Percentiles rank a stretch among this genome's conserved stretches.
Conservation (phyloP, 768 basidiomycete species). For the Tylopilus intermedius region DNA sequence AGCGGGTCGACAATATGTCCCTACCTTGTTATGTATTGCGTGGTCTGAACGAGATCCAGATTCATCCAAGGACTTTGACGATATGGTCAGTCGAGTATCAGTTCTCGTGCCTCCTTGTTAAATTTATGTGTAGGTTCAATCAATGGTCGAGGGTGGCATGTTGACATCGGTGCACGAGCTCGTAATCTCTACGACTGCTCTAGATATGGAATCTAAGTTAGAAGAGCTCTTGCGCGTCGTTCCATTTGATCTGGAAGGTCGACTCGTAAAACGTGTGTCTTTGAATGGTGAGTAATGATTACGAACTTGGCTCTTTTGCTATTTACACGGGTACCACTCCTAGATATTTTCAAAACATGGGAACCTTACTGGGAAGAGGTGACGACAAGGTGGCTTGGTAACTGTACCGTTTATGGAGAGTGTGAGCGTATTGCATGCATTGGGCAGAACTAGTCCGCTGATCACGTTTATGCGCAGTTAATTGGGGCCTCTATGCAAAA, state of each 20-base stretch:
- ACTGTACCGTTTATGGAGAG: constrained; percentile 33
- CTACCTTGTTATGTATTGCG: constrained; percentile 55
- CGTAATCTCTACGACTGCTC: constrained; percentile 44
- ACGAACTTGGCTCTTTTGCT: not conserved
- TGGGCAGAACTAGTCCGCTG: not conserved
- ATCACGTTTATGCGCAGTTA: constrained; percentile 35
- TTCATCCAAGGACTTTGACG: constrained; percentile 45
- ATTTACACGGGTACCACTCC: not conserved
- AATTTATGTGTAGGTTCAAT: constrained; percentile 39
- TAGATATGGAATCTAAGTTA: constrained; percentile 58
- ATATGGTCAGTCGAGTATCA: constrained; percentile 46
- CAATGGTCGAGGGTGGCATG: constrained; percentile 41
- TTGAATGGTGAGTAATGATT: constrained; percentile 42
- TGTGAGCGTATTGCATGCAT: constrained; percentile 35
- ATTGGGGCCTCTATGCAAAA: constrained; percentile 51
- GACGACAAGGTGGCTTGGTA: constrained; percentile 17
- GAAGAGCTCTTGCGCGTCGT: constrained; percentile 36
- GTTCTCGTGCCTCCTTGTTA: not conserved
- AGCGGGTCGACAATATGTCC: constrained; percentile 51
- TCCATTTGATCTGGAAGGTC: constrained; percentile 54
- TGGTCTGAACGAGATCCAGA: constrained; percentile 50
- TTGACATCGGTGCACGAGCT: constrained; percentile 42
- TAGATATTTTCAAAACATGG: constrained; percentile 27
- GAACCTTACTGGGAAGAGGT: constrained; percentile 22
- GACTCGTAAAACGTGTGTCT: constrained; percentile 43